phyloP scores from a whole-genome alignment of 495 filamentous ascomycete genomes.

The Aspergillus biplanus region DNA sequence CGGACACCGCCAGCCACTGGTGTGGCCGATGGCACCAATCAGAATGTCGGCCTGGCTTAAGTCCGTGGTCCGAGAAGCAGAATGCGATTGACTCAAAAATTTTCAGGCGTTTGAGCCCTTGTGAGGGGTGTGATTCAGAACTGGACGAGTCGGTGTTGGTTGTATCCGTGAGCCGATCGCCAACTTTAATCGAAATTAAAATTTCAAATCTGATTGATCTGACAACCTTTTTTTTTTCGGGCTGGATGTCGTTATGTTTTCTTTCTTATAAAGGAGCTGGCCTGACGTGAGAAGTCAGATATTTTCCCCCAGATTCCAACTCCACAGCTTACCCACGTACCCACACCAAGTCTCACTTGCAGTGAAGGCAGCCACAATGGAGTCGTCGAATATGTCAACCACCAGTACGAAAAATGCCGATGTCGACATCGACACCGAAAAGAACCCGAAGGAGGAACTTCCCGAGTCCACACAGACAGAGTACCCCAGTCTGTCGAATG shows the following conservation, averaged over 20 bases:
- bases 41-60: neutral
- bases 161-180: neutral
- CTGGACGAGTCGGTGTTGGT: neutral
- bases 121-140: neutral
- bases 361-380: neutral
- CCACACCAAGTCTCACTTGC: no score
- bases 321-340: no score
- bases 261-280: no score
- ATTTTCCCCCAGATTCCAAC: no score
- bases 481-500: conserved; percentile 9
- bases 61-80: neutral
- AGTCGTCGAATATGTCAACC: neutral
- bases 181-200: neutral
- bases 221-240: no score
- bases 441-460: conserved; percentile 5
- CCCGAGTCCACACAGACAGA: neutral
- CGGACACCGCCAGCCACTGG: neutral
- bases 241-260: no score
- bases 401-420: neutral
- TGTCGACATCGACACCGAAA: conserved; percentile 8
- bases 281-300: no score
- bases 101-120: neutral
- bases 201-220: no score
- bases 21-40: neutral
- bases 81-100: neutral